Percentiles rank a stretch among this genome's conserved stretches.
phyloP scores from a whole-genome alignment of 441 rosid species.

The Geranium incanum region DNA sequence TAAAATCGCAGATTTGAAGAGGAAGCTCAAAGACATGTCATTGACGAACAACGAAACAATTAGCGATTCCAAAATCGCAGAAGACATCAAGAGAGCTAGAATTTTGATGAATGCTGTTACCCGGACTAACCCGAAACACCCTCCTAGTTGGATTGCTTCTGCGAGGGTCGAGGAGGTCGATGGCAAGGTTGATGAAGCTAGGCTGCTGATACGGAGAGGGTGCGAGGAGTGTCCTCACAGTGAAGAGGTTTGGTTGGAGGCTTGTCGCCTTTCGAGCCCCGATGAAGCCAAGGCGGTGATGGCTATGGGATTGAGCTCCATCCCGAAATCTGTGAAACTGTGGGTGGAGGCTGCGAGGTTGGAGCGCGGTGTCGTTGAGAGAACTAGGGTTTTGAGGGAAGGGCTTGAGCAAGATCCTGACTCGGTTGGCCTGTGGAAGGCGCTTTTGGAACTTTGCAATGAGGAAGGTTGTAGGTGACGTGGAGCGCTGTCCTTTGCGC shows the following conservation, averaged over 20 bases:
- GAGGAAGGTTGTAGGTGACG: background rate
- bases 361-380: constrained; percentile 19
- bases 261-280: constrained; percentile 16
- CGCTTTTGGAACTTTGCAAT: background rate
- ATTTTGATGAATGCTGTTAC: background rate
- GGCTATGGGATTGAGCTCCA: constrained; percentile 19
- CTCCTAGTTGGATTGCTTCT: background rate
- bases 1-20: constrained; percentile 84
- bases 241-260: constrained; percentile 24
- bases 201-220: constrained; percentile 21
- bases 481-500: constrained; percentile 10
- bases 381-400: constrained; percentile 22
- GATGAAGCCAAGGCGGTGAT: constrained; percentile 23
- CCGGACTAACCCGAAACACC: background rate
- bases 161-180: constrained; percentile 21
- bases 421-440: constrained; percentile 17
- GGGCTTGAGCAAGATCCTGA: constrained; percentile 19
- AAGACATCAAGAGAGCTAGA: background rate
- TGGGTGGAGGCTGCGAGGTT: constrained; percentile 19
- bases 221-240: constrained; percentile 24
- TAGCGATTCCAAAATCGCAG: constrained; percentile 61
- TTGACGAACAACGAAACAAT: constrained; percentile 82
- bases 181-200: constrained; percentile 18
- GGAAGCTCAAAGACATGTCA: constrained; percentile 62
- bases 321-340: constrained; percentile 18